These are phyloP conservation scores for Diddensiella caesifluorescens DNA, from an alignment of 805 yeast genomes.

Conservation along the genomic window DNA sequence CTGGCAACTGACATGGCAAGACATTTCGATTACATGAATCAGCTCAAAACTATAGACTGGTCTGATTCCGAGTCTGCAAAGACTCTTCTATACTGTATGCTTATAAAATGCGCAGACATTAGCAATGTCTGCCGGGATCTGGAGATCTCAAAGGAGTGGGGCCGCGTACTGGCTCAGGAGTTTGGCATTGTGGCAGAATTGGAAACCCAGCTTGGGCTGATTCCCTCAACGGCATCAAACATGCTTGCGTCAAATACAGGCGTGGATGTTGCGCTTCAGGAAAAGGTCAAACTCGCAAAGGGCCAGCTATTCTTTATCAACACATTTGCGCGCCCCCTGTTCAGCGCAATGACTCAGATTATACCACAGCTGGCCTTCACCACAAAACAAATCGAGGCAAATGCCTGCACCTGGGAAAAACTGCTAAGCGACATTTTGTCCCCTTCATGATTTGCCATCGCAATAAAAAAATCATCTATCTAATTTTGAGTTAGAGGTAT, in stretches of 20 bases:
- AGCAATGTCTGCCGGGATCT: conserved; percentile 86
- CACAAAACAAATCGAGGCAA: conserved; percentile 21
- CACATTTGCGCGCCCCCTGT: conserved; percentile 75
- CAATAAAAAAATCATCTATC: background rate
- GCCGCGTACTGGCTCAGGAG: conserved; percentile 69
- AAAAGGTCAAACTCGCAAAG: conserved; percentile 45
- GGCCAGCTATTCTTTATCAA: conserved; percentile 81
- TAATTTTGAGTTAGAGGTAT: too few relatives aligned
- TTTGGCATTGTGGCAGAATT: conserved; percentile 60
- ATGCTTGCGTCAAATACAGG: too few relatives aligned
- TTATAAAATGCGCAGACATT: conserved; percentile 92
- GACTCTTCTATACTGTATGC: conserved; percentile 52
- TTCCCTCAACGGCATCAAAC: too few relatives aligned
- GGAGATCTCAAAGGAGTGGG: conserved; percentile 79
- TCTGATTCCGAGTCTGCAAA: conserved; percentile 9
- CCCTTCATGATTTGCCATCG: background rate
- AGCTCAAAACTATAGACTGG: conserved; percentile 27
- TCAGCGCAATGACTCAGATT: conserved; percentile 53
- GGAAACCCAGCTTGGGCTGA: conserved; percentile 37
- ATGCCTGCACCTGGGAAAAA: conserved; percentile 14
- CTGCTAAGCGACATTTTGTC: background rate
- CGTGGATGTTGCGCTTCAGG: too few relatives aligned
- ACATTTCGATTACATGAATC: conserved; percentile 65
- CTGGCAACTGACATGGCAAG: conserved; percentile 90
- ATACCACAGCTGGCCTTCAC: conserved; percentile 41